Conservation (phyloP, 148 eudicot species). For the Spergularia bocconei region DNA sequence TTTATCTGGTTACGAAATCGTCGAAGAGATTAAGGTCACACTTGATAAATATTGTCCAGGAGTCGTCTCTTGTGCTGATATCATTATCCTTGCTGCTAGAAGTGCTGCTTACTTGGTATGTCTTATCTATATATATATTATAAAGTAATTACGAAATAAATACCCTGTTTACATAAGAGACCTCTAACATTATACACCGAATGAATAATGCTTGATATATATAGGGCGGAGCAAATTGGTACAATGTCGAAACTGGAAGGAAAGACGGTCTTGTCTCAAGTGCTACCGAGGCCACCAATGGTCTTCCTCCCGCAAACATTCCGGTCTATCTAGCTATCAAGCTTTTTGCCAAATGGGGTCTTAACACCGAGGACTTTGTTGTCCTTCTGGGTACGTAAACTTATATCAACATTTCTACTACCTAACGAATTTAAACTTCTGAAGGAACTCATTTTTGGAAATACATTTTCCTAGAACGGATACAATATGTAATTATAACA, state of each 20-base stretch:
- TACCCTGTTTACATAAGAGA: too few relatives aligned
- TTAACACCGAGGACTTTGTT: conserved; percentile 21
- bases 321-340: conserved; percentile 13
- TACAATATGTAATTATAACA: too few relatives aligned
- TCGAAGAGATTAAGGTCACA: conserved; percentile 38
- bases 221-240: conserved; percentile 33
- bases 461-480: neutral
- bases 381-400: conserved; percentile 21
- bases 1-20: conserved; percentile 18
- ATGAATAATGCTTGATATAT: neutral
- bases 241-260: conserved; percentile 22
- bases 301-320: conserved; percentile 10
- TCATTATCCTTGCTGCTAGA: conserved; percentile 41
- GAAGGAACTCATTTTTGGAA: neutral
- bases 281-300: conserved; percentile 11
- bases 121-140: too few relatives aligned
- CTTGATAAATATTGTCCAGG: conserved; percentile 43
- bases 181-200: neutral
- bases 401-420: too few relatives aligned
- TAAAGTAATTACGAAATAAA: too few relatives aligned
- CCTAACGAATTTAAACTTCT: too few relatives aligned
- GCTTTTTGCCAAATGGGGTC: conserved; percentile 6
- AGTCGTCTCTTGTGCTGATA: conserved; percentile 60
- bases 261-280: conserved; percentile 21
- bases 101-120: conserved; percentile 35